These are phyloP conservation scores for Acacia melanoxylon DNA, from an alignment of 306 rosid species.

Conservation along the genomic window DNA sequence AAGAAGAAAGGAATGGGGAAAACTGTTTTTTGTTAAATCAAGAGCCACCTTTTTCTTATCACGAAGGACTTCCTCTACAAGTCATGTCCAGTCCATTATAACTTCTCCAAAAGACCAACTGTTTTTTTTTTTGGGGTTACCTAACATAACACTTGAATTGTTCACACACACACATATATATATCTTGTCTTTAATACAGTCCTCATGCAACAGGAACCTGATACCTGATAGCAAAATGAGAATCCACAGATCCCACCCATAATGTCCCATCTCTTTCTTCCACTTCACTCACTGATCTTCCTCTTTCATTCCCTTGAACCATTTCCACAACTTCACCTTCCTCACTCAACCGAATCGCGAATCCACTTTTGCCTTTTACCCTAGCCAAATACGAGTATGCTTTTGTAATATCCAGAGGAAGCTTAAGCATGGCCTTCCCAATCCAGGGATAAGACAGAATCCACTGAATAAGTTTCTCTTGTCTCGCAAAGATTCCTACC, in stretches of 20 bases:
- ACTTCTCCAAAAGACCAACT: background rate
- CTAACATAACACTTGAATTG: background rate
- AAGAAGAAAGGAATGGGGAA: no score
- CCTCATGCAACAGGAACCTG: background rate
- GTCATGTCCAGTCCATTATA: background rate
- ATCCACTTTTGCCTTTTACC: constrained; percentile 45
- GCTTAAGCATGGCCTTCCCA: constrained; percentile 48
- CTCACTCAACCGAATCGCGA: constrained; percentile 68
- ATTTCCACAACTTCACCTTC: constrained; percentile 58
- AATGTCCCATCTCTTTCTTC: constrained; percentile 68
- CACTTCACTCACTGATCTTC: constrained; percentile 59
- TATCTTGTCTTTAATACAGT: background rate
- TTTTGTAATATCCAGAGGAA: constrained; percentile 51
- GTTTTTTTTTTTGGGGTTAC: background rate
- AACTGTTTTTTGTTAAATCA: no score
- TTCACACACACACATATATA: no score
- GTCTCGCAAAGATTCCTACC: constrained; percentile 71
- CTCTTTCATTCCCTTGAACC: constrained; percentile 46
- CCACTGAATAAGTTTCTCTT: constrained; percentile 35
- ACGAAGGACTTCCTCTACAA: no score
- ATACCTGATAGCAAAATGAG: constrained; percentile 57
- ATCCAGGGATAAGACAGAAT: constrained; percentile 50
- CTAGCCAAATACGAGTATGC: constrained; percentile 47
- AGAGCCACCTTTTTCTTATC: no score
- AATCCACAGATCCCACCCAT: constrained; percentile 69